These are phyloP conservation scores for Cryphonectria parasitica DNA, from an alignment of 2,329 filamentous ascomycete genomes.

Conservation along the genomic window DNA sequence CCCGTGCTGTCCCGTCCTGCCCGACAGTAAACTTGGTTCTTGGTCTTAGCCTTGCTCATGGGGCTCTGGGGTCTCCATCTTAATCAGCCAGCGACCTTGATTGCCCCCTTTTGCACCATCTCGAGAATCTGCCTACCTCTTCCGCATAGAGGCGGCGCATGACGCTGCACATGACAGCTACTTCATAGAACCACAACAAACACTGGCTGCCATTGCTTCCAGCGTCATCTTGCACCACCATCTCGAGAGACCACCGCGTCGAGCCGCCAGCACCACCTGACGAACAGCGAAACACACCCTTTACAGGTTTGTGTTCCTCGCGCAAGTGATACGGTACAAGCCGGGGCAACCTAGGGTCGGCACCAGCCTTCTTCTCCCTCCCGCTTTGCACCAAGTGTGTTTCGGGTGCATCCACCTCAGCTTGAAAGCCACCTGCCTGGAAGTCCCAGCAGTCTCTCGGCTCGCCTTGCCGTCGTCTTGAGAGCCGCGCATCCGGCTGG, in stretches of 20 bases:
- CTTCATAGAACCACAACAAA: slow-evolving; percentile 10
- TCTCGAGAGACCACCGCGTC: background rate
- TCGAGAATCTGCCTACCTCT: slow-evolving; percentile 1
- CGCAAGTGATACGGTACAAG: slow-evolving; percentile 12
- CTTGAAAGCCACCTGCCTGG: slow-evolving; percentile 1
- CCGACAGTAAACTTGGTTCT: slow-evolving; percentile 1
- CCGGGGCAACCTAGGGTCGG: slow-evolving; percentile 16
- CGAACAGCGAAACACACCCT: background rate
- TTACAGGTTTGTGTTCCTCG: background rate
- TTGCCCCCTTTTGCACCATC: slow-evolving; percentile 10
- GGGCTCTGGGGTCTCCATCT: slow-evolving; percentile 4
- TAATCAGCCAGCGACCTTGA: slow-evolving; percentile 17
- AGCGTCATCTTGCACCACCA: slow-evolving; percentile 17
- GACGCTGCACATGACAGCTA: slow-evolving; percentile 23
- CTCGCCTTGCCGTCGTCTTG: slow-evolving; percentile 19
- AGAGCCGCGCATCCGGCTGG: slow-evolving; percentile 17
- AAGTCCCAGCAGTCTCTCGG: slow-evolving; percentile 20
- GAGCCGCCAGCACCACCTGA: background rate
- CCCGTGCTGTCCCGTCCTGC: background rate
- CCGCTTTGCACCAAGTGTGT: slow-evolving; percentile 6
- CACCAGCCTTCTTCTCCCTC: slow-evolving; percentile 18
- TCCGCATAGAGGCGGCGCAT: slow-evolving; percentile 18
- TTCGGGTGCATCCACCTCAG: slow-evolving; percentile 13
- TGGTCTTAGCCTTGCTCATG: slow-evolving; percentile 2
- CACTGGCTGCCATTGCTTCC: slow-evolving; percentile 4